phyloP scores from a whole-genome alignment of 495 filamentous ascomycete genomes.

The Tetracladium marchalianum region DNA sequence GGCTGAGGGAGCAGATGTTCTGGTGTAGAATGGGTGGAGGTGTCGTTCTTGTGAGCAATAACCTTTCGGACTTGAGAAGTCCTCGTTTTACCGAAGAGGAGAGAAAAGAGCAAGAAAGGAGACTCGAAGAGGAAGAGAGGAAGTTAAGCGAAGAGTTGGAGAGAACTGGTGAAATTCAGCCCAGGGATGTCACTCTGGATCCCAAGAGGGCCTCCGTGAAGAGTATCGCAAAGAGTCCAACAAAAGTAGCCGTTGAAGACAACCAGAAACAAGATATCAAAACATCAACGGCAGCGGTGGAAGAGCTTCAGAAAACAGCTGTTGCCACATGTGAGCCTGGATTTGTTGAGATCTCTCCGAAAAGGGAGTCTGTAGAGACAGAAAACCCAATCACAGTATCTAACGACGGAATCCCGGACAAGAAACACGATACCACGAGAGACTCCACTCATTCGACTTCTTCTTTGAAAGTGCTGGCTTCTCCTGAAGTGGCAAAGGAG shows the following conservation, averaged over 20 bases:
- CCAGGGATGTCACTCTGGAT: slow-evolving; percentile 16
- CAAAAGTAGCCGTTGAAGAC: no score
- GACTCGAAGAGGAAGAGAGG: slow-evolving; percentile 2
- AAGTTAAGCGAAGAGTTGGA: slow-evolving; percentile 18
- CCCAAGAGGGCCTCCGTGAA: neutral
- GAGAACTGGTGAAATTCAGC: slow-evolving; percentile 15
- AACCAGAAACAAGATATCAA: no score
- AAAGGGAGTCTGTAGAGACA: no score
- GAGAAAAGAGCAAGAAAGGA: slow-evolving; percentile 10
- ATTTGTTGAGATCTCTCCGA: no score
- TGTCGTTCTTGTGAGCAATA: slow-evolving; percentile 14
- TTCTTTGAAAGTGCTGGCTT: slow-evolving; percentile 6
- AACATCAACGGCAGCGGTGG: no score
- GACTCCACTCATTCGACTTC: slow-evolving; percentile 11
- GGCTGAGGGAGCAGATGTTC: slow-evolving; percentile 87
- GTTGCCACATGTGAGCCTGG: no score
- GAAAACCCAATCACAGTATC: no score
- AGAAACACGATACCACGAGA: slow-evolving; percentile 2
- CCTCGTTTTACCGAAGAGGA: slow-evolving; percentile 11
- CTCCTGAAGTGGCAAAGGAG: slow-evolving; percentile 5
- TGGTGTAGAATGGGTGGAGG: slow-evolving; percentile 72
- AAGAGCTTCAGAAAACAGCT: no score
- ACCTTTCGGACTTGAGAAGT: slow-evolving; percentile 8
- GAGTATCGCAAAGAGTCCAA: no score
- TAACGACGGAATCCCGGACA: no score